These are phyloP conservation scores for Pugionium cornutum DNA, from an alignment of 345 rosid genomes.

Conservation along the genomic window DNA sequence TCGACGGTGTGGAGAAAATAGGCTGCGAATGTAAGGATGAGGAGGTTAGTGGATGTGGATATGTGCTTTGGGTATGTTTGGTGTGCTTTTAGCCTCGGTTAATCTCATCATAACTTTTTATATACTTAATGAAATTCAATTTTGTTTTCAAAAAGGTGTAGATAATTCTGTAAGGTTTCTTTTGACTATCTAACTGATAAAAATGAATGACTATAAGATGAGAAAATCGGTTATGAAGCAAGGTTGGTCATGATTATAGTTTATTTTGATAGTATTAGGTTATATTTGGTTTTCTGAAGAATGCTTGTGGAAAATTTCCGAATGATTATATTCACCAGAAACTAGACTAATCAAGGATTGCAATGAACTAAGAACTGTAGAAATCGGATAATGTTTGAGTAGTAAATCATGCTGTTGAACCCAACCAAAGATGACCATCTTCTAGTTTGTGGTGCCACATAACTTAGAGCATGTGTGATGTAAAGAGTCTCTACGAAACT, in stretches of 20 bases:
- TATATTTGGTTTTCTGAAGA: slow-evolving; percentile 20
- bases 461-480: slow-evolving; percentile 35
- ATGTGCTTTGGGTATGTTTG: slow-evolving; percentile 38
- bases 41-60: slow-evolving; percentile 32
- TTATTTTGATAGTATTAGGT: slow-evolving; percentile 51
- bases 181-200: slow-evolving; percentile 14
- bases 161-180: slow-evolving; percentile 53
- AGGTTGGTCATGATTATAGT: slow-evolving; percentile 58
- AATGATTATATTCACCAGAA: slow-evolving; percentile 18
- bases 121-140: slow-evolving; percentile 23
- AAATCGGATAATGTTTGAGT: slow-evolving; percentile 17
- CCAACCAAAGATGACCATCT: slow-evolving; percentile 41
- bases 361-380: background rate
- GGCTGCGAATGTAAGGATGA: slow-evolving; percentile 26
- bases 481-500: background rate
- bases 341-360: slow-evolving; percentile 41
- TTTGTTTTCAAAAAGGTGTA: slow-evolving; percentile 34
- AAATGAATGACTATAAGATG: background rate
- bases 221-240: slow-evolving; percentile 43
- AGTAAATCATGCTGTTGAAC: slow-evolving; percentile 2
- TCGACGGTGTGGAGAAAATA: slow-evolving; percentile 47
- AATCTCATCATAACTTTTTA: slow-evolving; percentile 35
- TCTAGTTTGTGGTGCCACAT: slow-evolving; percentile 33
- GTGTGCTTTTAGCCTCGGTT: slow-evolving; percentile 75
- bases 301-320: background rate